These are phyloP conservation scores for Podaxis sp. DNA, from an alignment of 768 basidiomycete species.

Conservation along the genomic window DNA sequence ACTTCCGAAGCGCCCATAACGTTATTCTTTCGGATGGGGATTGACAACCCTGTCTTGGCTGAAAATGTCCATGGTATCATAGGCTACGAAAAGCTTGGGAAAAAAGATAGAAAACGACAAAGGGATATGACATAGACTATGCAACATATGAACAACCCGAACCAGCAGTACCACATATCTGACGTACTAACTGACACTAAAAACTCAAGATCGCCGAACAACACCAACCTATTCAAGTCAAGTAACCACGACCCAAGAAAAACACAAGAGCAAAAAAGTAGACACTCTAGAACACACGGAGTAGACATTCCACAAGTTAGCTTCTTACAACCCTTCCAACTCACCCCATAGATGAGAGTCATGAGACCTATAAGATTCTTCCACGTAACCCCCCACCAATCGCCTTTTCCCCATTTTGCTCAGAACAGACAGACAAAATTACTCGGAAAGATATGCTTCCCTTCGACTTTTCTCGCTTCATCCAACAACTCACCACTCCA, in stretches of 20 bases:
- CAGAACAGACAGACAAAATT: slow-evolving; percentile 84
- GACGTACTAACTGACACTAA: neutral
- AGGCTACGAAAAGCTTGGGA: neutral
- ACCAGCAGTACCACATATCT: neutral
- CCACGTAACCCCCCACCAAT: neutral
- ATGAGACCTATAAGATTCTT: neutral
- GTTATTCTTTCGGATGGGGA: neutral
- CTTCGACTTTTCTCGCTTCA: slow-evolving; percentile 65
- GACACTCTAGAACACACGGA: neutral
- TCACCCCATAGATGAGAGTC: neutral
- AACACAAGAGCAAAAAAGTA: neutral
- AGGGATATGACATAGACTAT: neutral
- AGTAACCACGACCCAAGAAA: neutral
- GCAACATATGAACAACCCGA: neutral
- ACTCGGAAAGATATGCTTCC: slow-evolving; percentile 82
- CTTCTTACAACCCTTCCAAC: neutral
- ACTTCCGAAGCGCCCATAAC: neutral
- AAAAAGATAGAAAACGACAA: neutral
- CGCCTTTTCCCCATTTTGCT: slow-evolving; percentile 1
- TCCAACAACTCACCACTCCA: slow-evolving; percentile 90
- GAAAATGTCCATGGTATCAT: slow-evolving; percentile 1
- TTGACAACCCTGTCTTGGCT: neutral
- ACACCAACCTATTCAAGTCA: slow-evolving; percentile 8
- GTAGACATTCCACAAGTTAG: neutral
- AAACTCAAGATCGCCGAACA: neutral